Percentiles rank a stretch among this genome's conserved stretches.
phyloP scores from a whole-genome alignment of 2,329 filamentous ascomycete species.

The Chaetomiaceae sp. region DNA sequence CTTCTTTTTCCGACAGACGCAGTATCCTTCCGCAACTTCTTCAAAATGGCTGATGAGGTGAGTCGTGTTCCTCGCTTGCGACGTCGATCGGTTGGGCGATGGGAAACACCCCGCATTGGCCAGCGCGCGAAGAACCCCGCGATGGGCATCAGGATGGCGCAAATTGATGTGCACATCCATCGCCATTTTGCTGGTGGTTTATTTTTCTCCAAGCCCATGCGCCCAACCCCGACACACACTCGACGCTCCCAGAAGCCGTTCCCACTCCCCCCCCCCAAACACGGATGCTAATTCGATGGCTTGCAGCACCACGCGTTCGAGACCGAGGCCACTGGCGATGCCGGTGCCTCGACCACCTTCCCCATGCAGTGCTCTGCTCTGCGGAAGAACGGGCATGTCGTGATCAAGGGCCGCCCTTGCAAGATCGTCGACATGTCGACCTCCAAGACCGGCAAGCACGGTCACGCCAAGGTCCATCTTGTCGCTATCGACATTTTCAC shows the following conservation, averaged over 20 bases:
- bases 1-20: slow-evolving; percentile 28
- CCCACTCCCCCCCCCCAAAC: no score
- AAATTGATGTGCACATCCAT: slow-evolving; percentile 1
- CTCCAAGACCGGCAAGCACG: slow-evolving; percentile 99
- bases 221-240: no score
- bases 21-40: slow-evolving; percentile 35
- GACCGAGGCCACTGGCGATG: slow-evolving; percentile 64
- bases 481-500: slow-evolving; percentile 99
- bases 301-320: slow-evolving; percentile 68
- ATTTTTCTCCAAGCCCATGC: no score
- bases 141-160: slow-evolving; percentile 16
- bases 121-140: slow-evolving; percentile 21
- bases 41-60: slow-evolving; percentile 51
- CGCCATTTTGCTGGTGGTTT: not conserved
- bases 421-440: slow-evolving; percentile 99
- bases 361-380: slow-evolving; percentile 99
- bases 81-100: slow-evolving; percentile 26
- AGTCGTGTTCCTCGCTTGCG: slow-evolving; percentile 18
- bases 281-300: slow-evolving; percentile 1
- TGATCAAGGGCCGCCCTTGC: slow-evolving; percentile 98
- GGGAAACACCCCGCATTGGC: slow-evolving; percentile 44
- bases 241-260: no score
- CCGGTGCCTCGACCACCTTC: slow-evolving; percentile 89
- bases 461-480: slow-evolving; percentile 99
- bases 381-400: slow-evolving; percentile 98